Percentiles rank a stretch among this genome's conserved stretches.
phyloP scores from a whole-genome alignment of 2,329 filamentous ascomycete species.

The Aspergillus sp. region DNA sequence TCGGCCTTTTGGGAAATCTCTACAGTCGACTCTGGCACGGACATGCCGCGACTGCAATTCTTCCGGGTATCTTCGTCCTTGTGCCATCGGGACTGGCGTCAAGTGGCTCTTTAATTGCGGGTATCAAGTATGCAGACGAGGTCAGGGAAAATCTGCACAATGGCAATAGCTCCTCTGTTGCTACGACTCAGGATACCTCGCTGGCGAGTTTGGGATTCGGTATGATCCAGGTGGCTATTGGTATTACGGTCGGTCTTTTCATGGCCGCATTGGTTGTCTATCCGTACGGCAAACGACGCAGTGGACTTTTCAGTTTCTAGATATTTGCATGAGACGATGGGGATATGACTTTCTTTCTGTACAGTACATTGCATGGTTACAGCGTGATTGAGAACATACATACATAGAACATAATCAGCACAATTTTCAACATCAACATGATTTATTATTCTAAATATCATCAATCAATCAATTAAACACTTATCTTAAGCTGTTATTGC shows the following conservation, averaged over 20 bases:
- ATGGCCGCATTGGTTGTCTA: constrained; percentile 36
- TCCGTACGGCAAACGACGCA: constrained; percentile 34
- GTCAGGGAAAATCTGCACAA: constrained; percentile 30
- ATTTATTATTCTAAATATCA: too few relatives aligned
- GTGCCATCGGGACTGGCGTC: constrained; percentile 56
- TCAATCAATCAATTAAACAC: too few relatives aligned
- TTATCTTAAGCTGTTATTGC: too few relatives aligned
- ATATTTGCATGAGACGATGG: not conserved
- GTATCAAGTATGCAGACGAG: constrained; percentile 51
- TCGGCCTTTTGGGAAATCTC: constrained; percentile 72
- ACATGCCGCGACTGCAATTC: constrained; percentile 74
- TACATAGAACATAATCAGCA: too few relatives aligned
- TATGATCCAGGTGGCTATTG: constrained; percentile 38
- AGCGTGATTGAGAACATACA: too few relatives aligned
- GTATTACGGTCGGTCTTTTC: constrained; percentile 37
- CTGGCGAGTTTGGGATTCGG: constrained; percentile 33
- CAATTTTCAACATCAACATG: too few relatives aligned
- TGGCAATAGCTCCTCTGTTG: constrained; percentile 1
- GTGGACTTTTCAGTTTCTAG: constrained; percentile 35
- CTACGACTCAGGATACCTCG: constrained; percentile 11
- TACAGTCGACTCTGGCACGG: constrained; percentile 69
- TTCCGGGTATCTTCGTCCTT: constrained; percentile 76
- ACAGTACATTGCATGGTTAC: too few relatives aligned
- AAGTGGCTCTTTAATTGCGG: constrained; percentile 50
- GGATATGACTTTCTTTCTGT: too few relatives aligned